Conservation (phyloP, 148 eudicot genomes). For the Vaccinium myrtillus region DNA sequence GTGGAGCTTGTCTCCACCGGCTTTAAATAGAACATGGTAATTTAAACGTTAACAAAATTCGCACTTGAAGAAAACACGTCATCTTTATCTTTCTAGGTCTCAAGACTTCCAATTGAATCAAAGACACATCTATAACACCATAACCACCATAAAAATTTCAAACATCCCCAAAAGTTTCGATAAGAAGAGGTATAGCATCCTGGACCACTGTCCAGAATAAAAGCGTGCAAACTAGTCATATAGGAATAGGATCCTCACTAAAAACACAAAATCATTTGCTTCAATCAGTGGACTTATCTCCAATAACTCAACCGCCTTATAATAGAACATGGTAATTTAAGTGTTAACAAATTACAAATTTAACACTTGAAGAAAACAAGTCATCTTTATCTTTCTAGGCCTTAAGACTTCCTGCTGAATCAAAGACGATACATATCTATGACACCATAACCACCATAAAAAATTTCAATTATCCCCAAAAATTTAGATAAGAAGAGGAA, state of each 20-base stretch:
- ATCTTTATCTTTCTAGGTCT: neutral
- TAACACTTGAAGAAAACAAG: neutral
- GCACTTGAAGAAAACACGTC: neutral
- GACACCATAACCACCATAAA: neutral
- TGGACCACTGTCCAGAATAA: neutral
- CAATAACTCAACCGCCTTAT: neutral
- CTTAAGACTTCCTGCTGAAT: neutral
- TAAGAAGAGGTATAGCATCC: neutral
- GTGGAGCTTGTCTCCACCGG: neutral
- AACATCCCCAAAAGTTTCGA: too few species aligned
- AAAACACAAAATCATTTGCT: neutral
- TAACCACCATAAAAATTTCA: too few species aligned
- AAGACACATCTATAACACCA: neutral
- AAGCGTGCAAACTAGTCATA: conserved; percentile 3
- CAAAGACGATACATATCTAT: neutral
- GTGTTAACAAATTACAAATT: neutral
- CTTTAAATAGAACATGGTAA: neutral
- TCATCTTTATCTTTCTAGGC: neutral
- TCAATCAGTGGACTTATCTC: neutral
- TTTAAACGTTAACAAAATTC: neutral
- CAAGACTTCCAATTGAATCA: neutral
- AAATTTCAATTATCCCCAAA: conserved; percentile 9
- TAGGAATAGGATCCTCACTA: neutral
- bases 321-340: neutral
- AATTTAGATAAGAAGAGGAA: neutral